Evolutionary conservation across 1,284 basidiomycete species (phyloP).

Genomic region (Ustilago cynodontis): DNA sequence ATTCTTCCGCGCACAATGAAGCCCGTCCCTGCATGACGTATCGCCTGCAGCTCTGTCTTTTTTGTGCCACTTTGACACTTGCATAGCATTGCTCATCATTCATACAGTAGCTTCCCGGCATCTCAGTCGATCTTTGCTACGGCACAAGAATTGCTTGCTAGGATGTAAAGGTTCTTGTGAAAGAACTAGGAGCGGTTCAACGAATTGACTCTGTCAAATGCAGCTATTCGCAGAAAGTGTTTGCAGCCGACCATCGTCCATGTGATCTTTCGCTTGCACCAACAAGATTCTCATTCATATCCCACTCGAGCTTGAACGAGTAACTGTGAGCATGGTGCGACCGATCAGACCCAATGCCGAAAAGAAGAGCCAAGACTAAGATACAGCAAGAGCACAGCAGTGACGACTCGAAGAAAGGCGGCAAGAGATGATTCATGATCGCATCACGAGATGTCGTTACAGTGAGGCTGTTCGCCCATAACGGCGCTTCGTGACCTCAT

Average conservation of each 20-base stretch:
- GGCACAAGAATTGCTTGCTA: no score
- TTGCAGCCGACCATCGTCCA: not conserved
- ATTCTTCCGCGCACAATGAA: not conserved
- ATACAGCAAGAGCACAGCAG: not conserved
- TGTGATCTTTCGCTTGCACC: conserved; percentile 6
- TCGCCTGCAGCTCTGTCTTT: conserved; percentile 6
- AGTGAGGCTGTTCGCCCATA: not conserved
- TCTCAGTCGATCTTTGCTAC: not conserved
- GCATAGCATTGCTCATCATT: conserved; percentile 1
- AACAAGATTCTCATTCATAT: not conserved
- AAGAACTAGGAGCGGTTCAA: no score
- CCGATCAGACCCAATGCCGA: no score
- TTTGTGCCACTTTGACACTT: conserved; percentile 1
- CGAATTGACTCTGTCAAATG: no score
- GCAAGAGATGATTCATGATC: conserved; percentile 18
- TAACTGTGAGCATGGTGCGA: not conserved
- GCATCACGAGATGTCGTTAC: not conserved
- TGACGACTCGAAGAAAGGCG: not conserved
- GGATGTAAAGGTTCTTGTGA: no score
- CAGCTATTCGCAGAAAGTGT: no score
- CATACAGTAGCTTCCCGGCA: not conserved
- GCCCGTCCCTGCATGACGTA: conserved; percentile 19
- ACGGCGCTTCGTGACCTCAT: conserved; percentile 26
- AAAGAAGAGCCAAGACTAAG: no score
- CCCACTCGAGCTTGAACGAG: not conserved